These are phyloP conservation scores for Nectriaceae sp. DNA, from an alignment of 2,329 filamentous ascomycete species.

Conservation along the genomic window DNA sequence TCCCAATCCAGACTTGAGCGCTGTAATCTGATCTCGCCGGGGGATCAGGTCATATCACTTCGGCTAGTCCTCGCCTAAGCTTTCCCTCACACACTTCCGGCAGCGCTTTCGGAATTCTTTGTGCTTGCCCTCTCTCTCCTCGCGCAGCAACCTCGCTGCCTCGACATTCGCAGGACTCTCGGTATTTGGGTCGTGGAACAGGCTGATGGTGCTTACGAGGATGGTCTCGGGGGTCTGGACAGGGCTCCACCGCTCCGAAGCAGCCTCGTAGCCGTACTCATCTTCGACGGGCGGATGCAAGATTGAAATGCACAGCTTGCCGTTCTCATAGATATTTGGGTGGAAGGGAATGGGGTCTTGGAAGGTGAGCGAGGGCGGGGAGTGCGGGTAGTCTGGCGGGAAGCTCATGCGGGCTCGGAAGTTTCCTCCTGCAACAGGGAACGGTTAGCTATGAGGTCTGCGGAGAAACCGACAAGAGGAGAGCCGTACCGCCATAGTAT, in stretches of 20 bases:
- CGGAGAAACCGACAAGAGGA: neutral
- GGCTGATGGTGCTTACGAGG: conserved; percentile 85
- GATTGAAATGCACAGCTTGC: conserved; percentile 95
- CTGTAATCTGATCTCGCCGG: neutral
- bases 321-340: conserved; percentile 87
- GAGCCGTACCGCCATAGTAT: conserved; percentile 78
- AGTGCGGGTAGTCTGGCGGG: conserved; percentile 80
- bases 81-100: conserved; percentile 77
- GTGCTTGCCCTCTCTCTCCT: conserved; percentile 63
- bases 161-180: conserved; percentile 96
- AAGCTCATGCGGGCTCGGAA: conserved; percentile 87
- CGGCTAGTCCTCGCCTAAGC: conserved; percentile 68
- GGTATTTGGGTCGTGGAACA: conserved; percentile 90
- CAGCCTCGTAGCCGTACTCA: conserved; percentile 88
- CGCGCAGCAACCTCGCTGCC: conserved; percentile 84
- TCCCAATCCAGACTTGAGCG: conserved; percentile 4
- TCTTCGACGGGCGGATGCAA: conserved; percentile 94
- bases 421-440: conserved; percentile 68
- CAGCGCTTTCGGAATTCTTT: conserved; percentile 80
- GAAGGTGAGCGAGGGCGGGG: conserved; percentile 89
- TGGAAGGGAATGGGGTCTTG: conserved; percentile 83
- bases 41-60: neutral
- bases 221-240: conserved; percentile 97
- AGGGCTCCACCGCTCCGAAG: conserved; percentile 88
- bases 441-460: conserved; percentile 13